Percentiles rank a stretch among this genome's conserved stretches.
Evolutionary conservation across 2,329 filamentous ascomycete genomes (phyloP).

Genomic region (Verticillium nonalfalfae): DNA sequence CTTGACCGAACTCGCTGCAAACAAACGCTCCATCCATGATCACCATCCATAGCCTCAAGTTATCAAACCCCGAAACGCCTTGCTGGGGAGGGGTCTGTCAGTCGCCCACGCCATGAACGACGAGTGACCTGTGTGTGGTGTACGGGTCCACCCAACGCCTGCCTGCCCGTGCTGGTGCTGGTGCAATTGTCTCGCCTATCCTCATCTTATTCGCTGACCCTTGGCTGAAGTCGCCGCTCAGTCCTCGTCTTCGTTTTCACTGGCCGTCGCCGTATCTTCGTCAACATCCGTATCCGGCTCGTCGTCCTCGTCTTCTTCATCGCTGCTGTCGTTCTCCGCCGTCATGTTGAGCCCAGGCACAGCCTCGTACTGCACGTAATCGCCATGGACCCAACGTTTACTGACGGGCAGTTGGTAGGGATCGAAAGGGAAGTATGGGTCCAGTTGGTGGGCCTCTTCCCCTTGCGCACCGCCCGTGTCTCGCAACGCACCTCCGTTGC

Average conservation of each 20-base stretch:
- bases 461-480: slow-evolving; percentile 52
- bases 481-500: slow-evolving; percentile 46
- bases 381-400: slow-evolving; percentile 77
- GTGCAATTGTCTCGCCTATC: background rate
- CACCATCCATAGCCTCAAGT: background rate
- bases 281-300: slow-evolving; percentile 37
- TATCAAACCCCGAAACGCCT: background rate
- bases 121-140: background rate
- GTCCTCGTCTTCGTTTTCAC: slow-evolving; percentile 34
- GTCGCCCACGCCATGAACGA: background rate
- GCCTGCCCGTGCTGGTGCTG: background rate
- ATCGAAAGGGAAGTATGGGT: slow-evolving; percentile 96
- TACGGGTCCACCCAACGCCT: background rate
- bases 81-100: background rate
- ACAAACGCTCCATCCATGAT: background rate
- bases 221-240: slow-evolving; percentile 10
- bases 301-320: slow-evolving; percentile 46
- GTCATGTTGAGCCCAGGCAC: slow-evolving; percentile 63
- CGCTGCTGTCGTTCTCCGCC: slow-evolving; percentile 47
- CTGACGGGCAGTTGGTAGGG: slow-evolving; percentile 88
- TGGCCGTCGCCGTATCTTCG: slow-evolving; percentile 47
- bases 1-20: background rate
- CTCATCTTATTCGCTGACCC: background rate
- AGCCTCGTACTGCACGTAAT: slow-evolving; percentile 76
- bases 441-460: slow-evolving; percentile 77